These are phyloP conservation scores for Didymella glomerata DNA, from an alignment of 2,329 filamentous ascomycete genomes.

Conservation along the genomic window DNA sequence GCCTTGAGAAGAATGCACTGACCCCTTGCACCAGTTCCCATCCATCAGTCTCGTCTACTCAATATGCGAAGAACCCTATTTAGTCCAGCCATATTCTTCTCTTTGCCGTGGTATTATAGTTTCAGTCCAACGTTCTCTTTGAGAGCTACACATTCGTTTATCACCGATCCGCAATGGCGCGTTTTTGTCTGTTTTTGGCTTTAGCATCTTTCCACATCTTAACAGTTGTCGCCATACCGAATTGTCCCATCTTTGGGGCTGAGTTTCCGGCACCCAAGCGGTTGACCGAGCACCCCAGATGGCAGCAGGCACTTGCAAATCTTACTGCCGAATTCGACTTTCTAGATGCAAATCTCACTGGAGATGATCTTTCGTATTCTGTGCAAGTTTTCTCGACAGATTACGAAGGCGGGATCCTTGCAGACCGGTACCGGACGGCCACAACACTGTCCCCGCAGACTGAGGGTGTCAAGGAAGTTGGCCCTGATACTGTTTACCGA, in stretches of 20 bases:
- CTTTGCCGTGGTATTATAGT: too few species aligned
- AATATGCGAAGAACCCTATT: not conserved
- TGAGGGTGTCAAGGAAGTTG: slow-evolving; percentile 31
- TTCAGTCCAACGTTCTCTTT: not conserved
- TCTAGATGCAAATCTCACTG: slow-evolving; percentile 31
- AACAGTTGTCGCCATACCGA: slow-evolving; percentile 25
- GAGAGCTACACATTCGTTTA: not conserved
- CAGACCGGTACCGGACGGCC: slow-evolving; percentile 33
- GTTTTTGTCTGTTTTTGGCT: not conserved
- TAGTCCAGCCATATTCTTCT: not conserved
- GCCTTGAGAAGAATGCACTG: slow-evolving; percentile 1
- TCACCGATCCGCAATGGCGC: not conserved
- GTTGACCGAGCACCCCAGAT: slow-evolving; percentile 31
- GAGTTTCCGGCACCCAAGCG: slow-evolving; percentile 36
- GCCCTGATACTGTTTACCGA: slow-evolving; percentile 55
- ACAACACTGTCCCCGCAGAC: slow-evolving; percentile 28
- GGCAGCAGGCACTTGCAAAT: slow-evolving; percentile 32
- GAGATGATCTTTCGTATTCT: slow-evolving; percentile 33
- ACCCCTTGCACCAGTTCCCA: not conserved
- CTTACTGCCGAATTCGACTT: slow-evolving; percentile 32
- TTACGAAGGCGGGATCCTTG: slow-evolving; percentile 27
- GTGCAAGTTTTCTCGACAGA: slow-evolving; percentile 39
- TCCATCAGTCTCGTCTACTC: not conserved
- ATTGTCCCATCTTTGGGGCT: slow-evolving; percentile 35
- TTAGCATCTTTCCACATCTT: slow-evolving; percentile 19